Base-by-base conservation (phyloP, 2,329 filamentous ascomycete genomes). In the Colletotrichum eremochloae region DNA sequence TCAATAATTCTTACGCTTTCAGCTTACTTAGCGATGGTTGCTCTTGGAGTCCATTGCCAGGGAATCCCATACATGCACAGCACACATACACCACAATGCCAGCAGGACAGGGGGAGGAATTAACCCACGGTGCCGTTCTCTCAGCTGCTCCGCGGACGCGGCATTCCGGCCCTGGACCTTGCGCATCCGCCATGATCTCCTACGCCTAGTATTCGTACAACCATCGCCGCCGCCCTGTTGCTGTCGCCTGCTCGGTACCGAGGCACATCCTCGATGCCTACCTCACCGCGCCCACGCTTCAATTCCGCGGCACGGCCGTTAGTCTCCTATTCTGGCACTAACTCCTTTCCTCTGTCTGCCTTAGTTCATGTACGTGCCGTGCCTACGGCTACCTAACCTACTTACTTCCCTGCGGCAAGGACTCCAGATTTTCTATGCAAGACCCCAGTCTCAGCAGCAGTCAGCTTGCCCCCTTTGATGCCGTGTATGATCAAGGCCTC, bases 101-200 rank as follows among this genome's bases (percentile, higher is more conserved):
- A 65, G 42, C 38, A 46, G 8, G 33, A 20, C 40, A 55, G 60
- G 61, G 62, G 40, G 15, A 46, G 50, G 40, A 40, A 46, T 46
- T 20, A 56, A 67, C 29, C 55, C 55, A 62, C 62, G 48, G 62
- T 64, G 46, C 63, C 46, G 53, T 55, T 53, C 33, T 31, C 67
- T 72, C 70, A 72, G 60, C 70, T 70, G 46, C 61, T 65, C 66
- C 66, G 66, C 69, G 69, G 69, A 60, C 60, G 69, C 60, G 60
- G 70, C 50, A 14, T 65, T 61, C 29, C 61, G 60, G 70, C 66
- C 70, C 70, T 72, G 60, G 53, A 72, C 70, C 70, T 69, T 64
- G 68, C 48, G 29, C 58, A 62, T 44, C 31, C 46, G 29, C 61
- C 48, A 50, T 63, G 61, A 63, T 53, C 46, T 40, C 61, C 61